Evolutionary conservation across 75 land plant species (phyloP), one percentile per base, ranked within the genome.

Genomic region (Pinus taeda): DNA sequence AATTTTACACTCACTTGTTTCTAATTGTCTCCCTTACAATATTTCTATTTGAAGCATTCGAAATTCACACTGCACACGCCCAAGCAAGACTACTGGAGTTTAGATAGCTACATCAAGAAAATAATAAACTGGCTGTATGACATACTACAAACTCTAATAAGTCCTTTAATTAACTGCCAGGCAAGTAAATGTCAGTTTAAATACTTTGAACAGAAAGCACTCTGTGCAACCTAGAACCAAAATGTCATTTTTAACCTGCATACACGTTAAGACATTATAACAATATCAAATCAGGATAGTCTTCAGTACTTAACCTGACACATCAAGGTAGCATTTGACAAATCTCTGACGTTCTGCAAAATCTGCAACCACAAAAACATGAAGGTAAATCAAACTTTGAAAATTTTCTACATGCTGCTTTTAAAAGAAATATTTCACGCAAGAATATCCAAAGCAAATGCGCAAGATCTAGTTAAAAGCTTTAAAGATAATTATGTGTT

Each of bases 291-390:
- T 73, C 12, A 4, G 20, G 29, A 22, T 33, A 74, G 69, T 65
- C 63, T 59, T 74, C 6, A 60, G 24, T 49, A 73, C 63, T 55
- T 72, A 57, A 81, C 82, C 82, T 81, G 81, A 79, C 36, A 33
- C 83, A 71, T 81, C 57, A 75, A 81, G 57, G 57, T 81, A 81
- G 24, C 60, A 29, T 20, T 63, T 36, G 26, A 71, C 37, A 60
- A 78, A 81, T 49, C 74, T 21, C 29, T 55, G 18, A 18, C 75
- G 83, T 64, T 81, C 80, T 60, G 60, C 73, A 71, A 62, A 49
- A 60, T 71, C 83, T 81, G 82, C 56, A 53, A 69, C 72, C 24
- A 69, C 13, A 69, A 69, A 69, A 69, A 13, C 45, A 20, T n/a
- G 3, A 8, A 42, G 49, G 42, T 39, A 69, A 69, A 18, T 39